A percentile compares a stretch with the other conserved stretches of the same genome.
Evolutionary conservation across 1,284 basidiomycete genomes (phyloP).

Genomic region (Trichosporon asahii): DNA sequence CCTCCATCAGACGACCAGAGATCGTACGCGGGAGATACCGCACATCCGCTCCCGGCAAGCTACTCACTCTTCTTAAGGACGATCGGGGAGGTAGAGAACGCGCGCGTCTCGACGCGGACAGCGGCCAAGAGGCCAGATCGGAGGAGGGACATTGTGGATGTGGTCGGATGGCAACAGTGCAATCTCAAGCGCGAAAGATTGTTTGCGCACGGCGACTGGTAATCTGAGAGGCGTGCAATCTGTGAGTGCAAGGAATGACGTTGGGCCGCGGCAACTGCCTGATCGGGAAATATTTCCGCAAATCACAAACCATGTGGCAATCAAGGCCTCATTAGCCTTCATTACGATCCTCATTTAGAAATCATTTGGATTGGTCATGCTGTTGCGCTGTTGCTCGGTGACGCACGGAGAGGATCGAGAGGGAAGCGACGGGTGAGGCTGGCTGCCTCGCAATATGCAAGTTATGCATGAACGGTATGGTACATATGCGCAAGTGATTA

Average conservation of each 20-base stretch:
- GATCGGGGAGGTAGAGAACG: background rate
- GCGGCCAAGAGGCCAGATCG: background rate
- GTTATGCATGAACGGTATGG: background rate
- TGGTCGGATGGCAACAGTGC: background rate
- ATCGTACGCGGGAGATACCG: background rate
- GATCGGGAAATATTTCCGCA: background rate
- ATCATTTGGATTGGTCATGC: too few relatives aligned
- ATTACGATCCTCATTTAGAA: too few relatives aligned
- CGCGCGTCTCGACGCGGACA: slow-evolving; percentile 2
- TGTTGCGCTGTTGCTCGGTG: too few relatives aligned
- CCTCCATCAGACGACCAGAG: background rate
- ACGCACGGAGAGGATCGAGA: too few relatives aligned
- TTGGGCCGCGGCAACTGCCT: background rate
- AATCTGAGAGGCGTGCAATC: background rate
- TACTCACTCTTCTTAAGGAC: background rate
- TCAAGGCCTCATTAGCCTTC: background rate
- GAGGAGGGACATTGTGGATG: slow-evolving; percentile 10
- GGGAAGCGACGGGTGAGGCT: too few relatives aligned
- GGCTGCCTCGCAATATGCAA: background rate
- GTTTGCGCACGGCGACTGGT: background rate
- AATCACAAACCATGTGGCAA: background rate
- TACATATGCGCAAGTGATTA: background rate
- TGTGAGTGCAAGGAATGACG: background rate
- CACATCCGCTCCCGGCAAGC: background rate
- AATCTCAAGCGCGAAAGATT: background rate